phyloP scores from a whole-genome alignment of 2,329 filamentous ascomycete genomes.

The Drechslerella coelobrocha region DNA sequence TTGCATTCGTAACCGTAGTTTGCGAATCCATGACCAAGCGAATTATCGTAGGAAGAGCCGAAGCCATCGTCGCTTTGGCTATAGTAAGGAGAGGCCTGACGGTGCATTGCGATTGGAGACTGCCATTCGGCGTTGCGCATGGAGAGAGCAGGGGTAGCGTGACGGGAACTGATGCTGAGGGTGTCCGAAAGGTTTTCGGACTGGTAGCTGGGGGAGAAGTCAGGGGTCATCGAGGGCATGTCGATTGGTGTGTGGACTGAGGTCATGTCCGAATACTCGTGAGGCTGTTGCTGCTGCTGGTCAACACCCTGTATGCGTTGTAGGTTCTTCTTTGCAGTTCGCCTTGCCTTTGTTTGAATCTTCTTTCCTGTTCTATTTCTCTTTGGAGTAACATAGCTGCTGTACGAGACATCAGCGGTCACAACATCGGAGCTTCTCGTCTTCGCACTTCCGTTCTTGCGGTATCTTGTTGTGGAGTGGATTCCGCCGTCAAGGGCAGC shows the following conservation, averaged over 20 bases:
- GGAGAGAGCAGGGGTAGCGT: conserved; percentile 27
- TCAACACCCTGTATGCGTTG: conserved; percentile 46
- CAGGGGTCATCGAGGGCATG: conserved; percentile 39
- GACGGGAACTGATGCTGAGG: conserved; percentile 39
- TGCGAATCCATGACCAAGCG: conserved; percentile 8
- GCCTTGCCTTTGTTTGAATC: conserved; percentile 44
- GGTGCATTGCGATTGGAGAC: conserved; percentile 28
- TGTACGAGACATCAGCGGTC: conserved; percentile 33
- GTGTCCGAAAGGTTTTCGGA: conserved; percentile 39
- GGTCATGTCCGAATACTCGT: conserved; percentile 23
- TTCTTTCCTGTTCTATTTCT: conserved; percentile 37
- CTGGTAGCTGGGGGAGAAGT: conserved; percentile 30
- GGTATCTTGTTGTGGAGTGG: conserved; percentile 82
- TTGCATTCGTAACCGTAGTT: conserved; percentile 27
- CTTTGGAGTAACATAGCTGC: conserved; percentile 32
- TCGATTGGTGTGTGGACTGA: conserved; percentile 28
- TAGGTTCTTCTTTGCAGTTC: conserved; percentile 36
- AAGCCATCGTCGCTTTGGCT: conserved; percentile 36
- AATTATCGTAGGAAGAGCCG: conserved; percentile 31
- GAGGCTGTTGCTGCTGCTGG: conserved; percentile 30
- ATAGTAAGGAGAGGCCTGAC: conserved; percentile 31
- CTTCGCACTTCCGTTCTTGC: conserved; percentile 60
- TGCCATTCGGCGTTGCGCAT: conserved; percentile 35
- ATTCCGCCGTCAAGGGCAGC: conserved; percentile 75
- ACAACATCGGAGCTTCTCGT: conserved; percentile 18